These are phyloP conservation scores for Friedmanniomyces simplex DNA, from an alignment of 495 filamentous ascomycete genomes.

Conservation along the genomic window DNA sequence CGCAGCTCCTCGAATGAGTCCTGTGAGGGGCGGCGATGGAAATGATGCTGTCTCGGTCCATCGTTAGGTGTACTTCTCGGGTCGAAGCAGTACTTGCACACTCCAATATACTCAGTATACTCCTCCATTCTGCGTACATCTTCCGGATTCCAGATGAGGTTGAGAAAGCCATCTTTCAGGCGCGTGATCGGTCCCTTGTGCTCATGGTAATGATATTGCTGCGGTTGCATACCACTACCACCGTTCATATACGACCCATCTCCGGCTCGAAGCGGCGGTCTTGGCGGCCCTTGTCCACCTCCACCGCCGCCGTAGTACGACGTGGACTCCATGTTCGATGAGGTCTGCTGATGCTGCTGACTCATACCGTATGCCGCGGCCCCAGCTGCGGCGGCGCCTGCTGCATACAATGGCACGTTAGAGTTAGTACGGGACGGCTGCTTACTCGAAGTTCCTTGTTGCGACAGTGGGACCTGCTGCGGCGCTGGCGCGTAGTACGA, in stretches of 20 bases:
- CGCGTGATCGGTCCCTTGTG: constrained; percentile 46
- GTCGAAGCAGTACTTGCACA: constrained; percentile 59
- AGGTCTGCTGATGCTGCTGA: constrained; percentile 23
- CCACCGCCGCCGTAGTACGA: neutral
- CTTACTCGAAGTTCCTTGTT: constrained; percentile 30
- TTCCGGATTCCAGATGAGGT: constrained; percentile 31
- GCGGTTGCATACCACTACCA: constrained; percentile 1
- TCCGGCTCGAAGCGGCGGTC: neutral
- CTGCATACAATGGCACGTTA: constrained; percentile 38
- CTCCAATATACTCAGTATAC: constrained; percentile 61
- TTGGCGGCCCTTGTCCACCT: neutral
- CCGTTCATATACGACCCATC: constrained; percentile 1
- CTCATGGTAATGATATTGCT: constrained; percentile 16
- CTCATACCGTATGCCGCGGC: constrained; percentile 34
- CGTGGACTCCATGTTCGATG: neutral
- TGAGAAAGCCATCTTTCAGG: constrained; percentile 20
- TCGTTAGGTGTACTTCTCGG: constrained; percentile 48
- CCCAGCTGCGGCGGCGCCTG: constrained; percentile 36
- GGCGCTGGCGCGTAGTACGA: constrained; percentile 12
- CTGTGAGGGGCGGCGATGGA: constrained; percentile 23
- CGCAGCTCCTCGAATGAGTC: constrained; percentile 24
- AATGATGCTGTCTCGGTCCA: constrained; percentile 57
- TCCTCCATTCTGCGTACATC: constrained; percentile 61
- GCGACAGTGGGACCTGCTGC: neutral
- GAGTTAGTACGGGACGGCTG: constrained; percentile 34